Evolutionary conservation across 225 moss, liverwort and hornwort species (phyloP).

Genomic region (Pseudisothecium myosuroides): DNA sequence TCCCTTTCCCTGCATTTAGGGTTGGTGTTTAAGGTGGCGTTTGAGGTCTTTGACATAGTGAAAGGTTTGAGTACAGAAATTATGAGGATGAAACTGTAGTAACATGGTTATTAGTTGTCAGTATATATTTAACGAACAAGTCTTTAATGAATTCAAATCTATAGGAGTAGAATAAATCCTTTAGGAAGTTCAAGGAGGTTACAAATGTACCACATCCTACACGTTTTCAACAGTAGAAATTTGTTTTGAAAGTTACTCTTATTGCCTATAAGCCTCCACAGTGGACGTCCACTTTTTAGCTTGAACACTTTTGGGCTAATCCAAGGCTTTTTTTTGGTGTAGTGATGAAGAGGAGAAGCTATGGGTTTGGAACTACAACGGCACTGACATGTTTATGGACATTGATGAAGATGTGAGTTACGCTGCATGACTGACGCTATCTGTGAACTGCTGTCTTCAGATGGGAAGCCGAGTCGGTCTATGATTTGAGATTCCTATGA

Average conservation of each 20-base stretch:
- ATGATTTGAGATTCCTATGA: not conserved
- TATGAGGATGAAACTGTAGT: not conserved
- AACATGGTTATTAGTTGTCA: not conserved
- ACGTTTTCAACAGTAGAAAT: too few relatives aligned
- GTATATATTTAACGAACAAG: not conserved
- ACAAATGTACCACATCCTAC: not conserved
- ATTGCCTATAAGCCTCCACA: not conserved
- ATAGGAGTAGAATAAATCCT: not conserved
- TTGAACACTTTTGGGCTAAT: not conserved
- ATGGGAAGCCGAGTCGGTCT: not conserved
- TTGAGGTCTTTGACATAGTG: not conserved
- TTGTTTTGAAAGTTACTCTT: too few relatives aligned
- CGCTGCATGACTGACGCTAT: not conserved
- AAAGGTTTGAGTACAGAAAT: not conserved
- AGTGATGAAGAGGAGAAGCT: slow-evolving; percentile 77
- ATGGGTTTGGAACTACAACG: slow-evolving; percentile 96
- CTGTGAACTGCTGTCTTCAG: not conserved
- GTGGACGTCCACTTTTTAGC: not conserved
- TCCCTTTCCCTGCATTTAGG: not conserved
- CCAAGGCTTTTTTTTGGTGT: not conserved
- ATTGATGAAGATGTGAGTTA: slow-evolving; percentile 85
- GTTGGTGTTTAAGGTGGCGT: not conserved
- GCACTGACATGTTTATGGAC: slow-evolving; percentile 79
- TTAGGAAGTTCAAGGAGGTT: not conserved
- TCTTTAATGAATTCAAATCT: not conserved